phyloP scores from a whole-genome alignment of 1,139 yeast genomes.

The Yamadazyma atlantica region DNA sequence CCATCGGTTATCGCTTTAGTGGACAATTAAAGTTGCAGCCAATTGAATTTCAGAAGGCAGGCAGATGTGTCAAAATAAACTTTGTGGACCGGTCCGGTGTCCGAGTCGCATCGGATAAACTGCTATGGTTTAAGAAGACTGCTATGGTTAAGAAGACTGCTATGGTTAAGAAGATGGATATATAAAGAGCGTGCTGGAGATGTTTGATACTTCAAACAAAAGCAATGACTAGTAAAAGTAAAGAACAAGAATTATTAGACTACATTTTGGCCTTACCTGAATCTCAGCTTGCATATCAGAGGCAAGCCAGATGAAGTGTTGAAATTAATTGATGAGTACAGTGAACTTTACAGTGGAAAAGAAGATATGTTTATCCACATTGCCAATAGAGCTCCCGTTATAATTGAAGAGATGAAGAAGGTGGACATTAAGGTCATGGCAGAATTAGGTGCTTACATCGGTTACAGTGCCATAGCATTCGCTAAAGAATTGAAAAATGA shows the following conservation, averaged over 20 bases:
- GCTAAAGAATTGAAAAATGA: slow-evolving; percentile 24
- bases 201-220: too few relatives aligned
- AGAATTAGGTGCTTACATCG: slow-evolving; percentile 47
- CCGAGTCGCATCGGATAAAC: too few relatives aligned
- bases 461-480: slow-evolving; percentile 43
- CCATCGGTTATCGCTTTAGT: too few relatives aligned
- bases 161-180: too few relatives aligned
- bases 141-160: too few relatives aligned
- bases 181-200: too few relatives aligned
- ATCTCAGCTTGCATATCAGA: slow-evolving; percentile 4
- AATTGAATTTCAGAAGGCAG: too few relatives aligned
- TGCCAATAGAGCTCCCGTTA: slow-evolving; percentile 33
- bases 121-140: too few relatives aligned
- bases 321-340: slow-evolving; percentile 28
- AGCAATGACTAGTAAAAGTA: not conserved
- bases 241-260: slow-evolving; percentile 1
- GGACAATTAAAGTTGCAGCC: too few relatives aligned
- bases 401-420: slow-evolving; percentile 25
- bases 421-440: not conserved
- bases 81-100: too few relatives aligned
- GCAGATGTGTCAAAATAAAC: too few relatives aligned
- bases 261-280: not conserved
- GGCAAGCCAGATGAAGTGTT: slow-evolving; percentile 28
- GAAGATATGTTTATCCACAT: slow-evolving; percentile 26
- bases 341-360: slow-evolving; percentile 2